A percentile compares a stretch with the other conserved stretches of the same genome.
phyloP scores from a whole-genome alignment of 2,329 filamentous ascomycete species.

The Verticillium klebahnii region DNA sequence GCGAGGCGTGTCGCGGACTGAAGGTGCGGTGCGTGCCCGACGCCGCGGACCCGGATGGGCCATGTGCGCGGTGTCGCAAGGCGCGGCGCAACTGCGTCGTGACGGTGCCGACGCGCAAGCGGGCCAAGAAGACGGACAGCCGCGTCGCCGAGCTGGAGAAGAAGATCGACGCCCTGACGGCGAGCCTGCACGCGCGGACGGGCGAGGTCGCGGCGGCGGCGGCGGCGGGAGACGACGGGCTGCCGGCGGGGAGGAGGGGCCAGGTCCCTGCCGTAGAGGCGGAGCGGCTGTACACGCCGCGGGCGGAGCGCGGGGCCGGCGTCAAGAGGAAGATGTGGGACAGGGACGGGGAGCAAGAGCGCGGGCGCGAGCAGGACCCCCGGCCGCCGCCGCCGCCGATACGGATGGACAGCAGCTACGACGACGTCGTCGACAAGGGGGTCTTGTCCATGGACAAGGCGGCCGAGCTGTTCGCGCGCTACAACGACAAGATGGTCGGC shows the following conservation, averaged over 20 bases:
- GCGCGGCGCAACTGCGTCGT: slow-evolving; percentile 73
- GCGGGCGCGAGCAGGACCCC: background rate
- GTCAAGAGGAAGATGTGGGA: background rate
- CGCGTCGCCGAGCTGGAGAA: slow-evolving; percentile 86
- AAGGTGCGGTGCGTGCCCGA: slow-evolving; percentile 86
- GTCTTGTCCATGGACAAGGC: slow-evolving; percentile 53
- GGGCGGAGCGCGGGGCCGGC: slow-evolving; percentile 11
- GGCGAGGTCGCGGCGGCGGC: background rate
- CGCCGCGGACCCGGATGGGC: slow-evolving; percentile 52
- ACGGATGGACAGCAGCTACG: slow-evolving; percentile 19
- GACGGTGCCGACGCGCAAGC: slow-evolving; percentile 69
- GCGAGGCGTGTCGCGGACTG: slow-evolving; percentile 69
- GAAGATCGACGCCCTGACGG: slow-evolving; percentile 86
- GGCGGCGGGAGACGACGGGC: background rate
- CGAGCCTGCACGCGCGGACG: slow-evolving; percentile 62
- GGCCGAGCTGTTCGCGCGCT: slow-evolving; percentile 50
- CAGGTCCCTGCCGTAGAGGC: slow-evolving; percentile 7
- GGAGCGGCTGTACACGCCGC: background rate
- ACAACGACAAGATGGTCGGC: slow-evolving; percentile 53
- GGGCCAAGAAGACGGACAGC: slow-evolving; percentile 88
- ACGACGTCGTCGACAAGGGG: slow-evolving; percentile 55
- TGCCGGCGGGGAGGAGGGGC: background rate
- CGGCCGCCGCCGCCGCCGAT: slow-evolving; percentile 7
- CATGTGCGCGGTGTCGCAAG: slow-evolving; percentile 75
- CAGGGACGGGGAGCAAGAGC: background rate